Conservation (phyloP, 2,329 filamentous ascomycete genomes). For the Xylaria sp. region DNA sequence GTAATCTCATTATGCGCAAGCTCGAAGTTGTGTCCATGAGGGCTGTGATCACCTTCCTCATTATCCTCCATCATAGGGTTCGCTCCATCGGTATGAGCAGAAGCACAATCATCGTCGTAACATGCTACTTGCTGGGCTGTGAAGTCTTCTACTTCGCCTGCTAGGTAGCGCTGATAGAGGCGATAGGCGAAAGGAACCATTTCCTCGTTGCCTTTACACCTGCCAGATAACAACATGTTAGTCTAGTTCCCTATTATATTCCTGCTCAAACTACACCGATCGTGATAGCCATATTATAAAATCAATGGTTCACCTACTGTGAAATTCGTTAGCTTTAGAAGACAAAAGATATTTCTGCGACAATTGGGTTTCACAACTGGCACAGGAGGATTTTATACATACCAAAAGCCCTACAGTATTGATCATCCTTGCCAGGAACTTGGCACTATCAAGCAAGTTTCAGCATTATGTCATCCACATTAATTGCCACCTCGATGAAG, state of each 20-base stretch:
- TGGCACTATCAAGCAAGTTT: slow-evolving; percentile 40
- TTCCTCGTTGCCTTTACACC: slow-evolving; percentile 58
- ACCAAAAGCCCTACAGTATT: slow-evolving; percentile 55
- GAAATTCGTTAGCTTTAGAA: too few relatives aligned
- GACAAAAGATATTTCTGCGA: too few relatives aligned
- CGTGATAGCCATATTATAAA: too few relatives aligned
- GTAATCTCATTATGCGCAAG: slow-evolving; percentile 47
- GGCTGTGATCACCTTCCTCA: slow-evolving; percentile 18
- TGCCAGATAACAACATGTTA: too few relatives aligned
- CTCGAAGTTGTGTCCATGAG: slow-evolving; percentile 41
- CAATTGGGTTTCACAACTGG: too few relatives aligned
- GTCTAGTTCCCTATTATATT: too few relatives aligned
- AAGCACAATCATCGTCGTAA: slow-evolving; percentile 1
- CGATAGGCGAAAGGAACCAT: slow-evolving; percentile 58
- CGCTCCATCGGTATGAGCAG: slow-evolving; percentile 5
- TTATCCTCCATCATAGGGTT: slow-evolving; percentile 27
- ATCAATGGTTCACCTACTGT: too few relatives aligned
- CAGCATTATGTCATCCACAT: background rate
- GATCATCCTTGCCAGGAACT: slow-evolving; percentile 59
- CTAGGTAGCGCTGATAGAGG: slow-evolving; percentile 50
- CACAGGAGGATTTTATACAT: too few relatives aligned
- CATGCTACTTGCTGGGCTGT: slow-evolving; percentile 30
- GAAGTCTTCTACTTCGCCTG: slow-evolving; percentile 46
- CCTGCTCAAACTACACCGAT: too few relatives aligned
- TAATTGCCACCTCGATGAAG: background rate